Conservation (phyloP, 768 basidiomycete species). For the Boletus sp. region DNA sequence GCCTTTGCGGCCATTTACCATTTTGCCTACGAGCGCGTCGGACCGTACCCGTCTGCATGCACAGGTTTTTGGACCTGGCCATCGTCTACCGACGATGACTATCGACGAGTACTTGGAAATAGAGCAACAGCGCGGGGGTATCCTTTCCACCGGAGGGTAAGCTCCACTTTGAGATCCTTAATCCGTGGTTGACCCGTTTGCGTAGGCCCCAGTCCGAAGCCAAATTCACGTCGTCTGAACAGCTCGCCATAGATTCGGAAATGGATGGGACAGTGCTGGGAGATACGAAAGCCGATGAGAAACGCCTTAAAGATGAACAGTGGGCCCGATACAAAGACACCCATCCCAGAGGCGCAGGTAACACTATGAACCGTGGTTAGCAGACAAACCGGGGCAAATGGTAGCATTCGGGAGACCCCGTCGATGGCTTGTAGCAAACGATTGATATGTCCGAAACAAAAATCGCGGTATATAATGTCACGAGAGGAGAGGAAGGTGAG, state of each 20-base stretch:
- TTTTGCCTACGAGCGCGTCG: conserved; percentile 68
- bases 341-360: conserved; percentile 90
- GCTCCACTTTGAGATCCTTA: conserved; percentile 26
- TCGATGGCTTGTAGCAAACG: conserved; percentile 14
- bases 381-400: conserved; percentile 4
- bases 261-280: conserved; percentile 75
- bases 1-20: conserved; percentile 91
- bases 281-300: conserved; percentile 69
- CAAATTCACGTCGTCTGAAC: conserved; percentile 71
- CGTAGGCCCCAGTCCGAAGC: conserved; percentile 64
- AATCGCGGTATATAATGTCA: conserved; percentile 29
- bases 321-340: conserved; percentile 89
- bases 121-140: conserved; percentile 79
- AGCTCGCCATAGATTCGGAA: conserved; percentile 76
- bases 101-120: conserved; percentile 93
- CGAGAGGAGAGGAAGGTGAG: neutral
- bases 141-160: conserved; percentile 86
- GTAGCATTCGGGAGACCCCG: conserved; percentile 5
- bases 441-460: conserved; percentile 26
- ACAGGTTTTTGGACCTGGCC: conserved; percentile 81
- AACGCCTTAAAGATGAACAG: conserved; percentile 81
- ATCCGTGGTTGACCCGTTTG: conserved; percentile 6
- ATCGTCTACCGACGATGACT: conserved; percentile 91
- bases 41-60: conserved; percentile 72
- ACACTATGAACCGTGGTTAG: conserved; percentile 89